These are phyloP conservation scores for Hirsutella minnesotensis DNA, from an alignment of 2,329 filamentous ascomycete genomes.

Conservation along the genomic window DNA sequence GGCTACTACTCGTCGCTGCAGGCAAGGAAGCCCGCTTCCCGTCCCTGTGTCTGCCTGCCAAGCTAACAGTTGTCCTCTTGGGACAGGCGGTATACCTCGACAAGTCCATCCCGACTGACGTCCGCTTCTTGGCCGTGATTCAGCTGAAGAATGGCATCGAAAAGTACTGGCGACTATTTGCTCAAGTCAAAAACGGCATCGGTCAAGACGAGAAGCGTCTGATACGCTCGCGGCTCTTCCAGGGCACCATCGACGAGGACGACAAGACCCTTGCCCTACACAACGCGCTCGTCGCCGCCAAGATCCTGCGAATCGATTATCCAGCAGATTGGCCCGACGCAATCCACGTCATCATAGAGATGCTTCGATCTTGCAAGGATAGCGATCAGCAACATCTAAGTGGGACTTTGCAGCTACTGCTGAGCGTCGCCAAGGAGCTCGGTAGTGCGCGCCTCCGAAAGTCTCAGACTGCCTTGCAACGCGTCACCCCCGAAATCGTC, in stretches of 20 bases:
- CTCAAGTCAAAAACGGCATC: slow-evolving; percentile 46
- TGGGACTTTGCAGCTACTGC: slow-evolving; percentile 62
- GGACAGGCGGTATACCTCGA: slow-evolving; percentile 68
- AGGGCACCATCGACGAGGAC: slow-evolving; percentile 66
- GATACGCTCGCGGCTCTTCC: slow-evolving; percentile 65
- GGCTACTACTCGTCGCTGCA: slow-evolving; percentile 60
- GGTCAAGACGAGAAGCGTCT: slow-evolving; percentile 62
- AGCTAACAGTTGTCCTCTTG: not conserved
- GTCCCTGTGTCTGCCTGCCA: not conserved
- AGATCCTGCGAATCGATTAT: slow-evolving; percentile 82
- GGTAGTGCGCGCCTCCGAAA: slow-evolving; percentile 65
- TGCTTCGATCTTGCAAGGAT: slow-evolving; percentile 42
- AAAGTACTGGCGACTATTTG: slow-evolving; percentile 72
- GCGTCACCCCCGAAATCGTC: slow-evolving; percentile 73
- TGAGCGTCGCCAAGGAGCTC: slow-evolving; percentile 85
- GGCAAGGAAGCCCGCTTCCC: slow-evolving; percentile 26
- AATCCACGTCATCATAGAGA: slow-evolving; percentile 46
- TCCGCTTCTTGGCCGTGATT: slow-evolving; percentile 83
- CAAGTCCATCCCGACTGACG: slow-evolving; percentile 59
- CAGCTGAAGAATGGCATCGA: slow-evolving; percentile 96
- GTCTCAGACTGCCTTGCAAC: slow-evolving; percentile 66
- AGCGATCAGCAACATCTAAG: slow-evolving; percentile 55
- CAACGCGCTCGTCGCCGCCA: slow-evolving; percentile 78
- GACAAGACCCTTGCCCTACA: slow-evolving; percentile 69
- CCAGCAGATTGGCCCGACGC: slow-evolving; percentile 71